Conservation (phyloP, 352 stramenopile species). For the Globisporangium paroecandrum region DNA sequence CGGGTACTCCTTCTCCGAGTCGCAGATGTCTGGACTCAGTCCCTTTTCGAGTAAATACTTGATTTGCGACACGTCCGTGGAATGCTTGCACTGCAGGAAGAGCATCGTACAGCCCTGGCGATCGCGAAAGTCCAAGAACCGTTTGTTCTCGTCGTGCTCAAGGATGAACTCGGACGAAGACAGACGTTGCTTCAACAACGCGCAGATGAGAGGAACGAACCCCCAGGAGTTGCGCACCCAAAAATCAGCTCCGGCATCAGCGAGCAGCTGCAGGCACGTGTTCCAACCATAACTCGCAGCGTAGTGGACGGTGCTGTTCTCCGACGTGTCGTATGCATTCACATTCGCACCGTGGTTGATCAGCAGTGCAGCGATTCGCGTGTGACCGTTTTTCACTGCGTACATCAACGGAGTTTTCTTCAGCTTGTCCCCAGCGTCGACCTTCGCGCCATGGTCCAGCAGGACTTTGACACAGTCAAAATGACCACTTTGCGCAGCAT, state of each 20-base stretch:
- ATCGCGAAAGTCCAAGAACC: conserved; percentile 72
- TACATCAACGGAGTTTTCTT: conserved; percentile 78
- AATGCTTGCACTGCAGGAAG: conserved; percentile 77
- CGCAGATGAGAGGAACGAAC: conserved; percentile 66
- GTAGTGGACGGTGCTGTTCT: conserved; percentile 78
- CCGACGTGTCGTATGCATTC: conserved; percentile 70
- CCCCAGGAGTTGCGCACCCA: conserved; percentile 76
- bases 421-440: conserved; percentile 66
- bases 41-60: conserved; percentile 70
- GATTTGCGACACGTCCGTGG: conserved; percentile 53
- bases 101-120: conserved; percentile 75
- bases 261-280: conserved; percentile 58
- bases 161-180: conserved; percentile 63
- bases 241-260: conserved; percentile 51
- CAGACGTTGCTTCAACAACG: conserved; percentile 59
- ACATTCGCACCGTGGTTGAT: conserved; percentile 73
- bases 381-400: conserved; percentile 75
- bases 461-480: conserved; percentile 52
- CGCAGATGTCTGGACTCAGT: conserved; percentile 62
- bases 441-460: conserved; percentile 46
- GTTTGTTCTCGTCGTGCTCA: conserved; percentile 46
- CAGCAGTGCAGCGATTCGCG: conserved; percentile 40
- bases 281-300: conserved; percentile 73
- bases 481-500: conserved; percentile 57
- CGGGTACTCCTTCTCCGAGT: conserved; percentile 58